These are phyloP conservation scores for Glycine latifolia DNA, from an alignment of 306 rosid genomes.

Conservation along the genomic window DNA sequence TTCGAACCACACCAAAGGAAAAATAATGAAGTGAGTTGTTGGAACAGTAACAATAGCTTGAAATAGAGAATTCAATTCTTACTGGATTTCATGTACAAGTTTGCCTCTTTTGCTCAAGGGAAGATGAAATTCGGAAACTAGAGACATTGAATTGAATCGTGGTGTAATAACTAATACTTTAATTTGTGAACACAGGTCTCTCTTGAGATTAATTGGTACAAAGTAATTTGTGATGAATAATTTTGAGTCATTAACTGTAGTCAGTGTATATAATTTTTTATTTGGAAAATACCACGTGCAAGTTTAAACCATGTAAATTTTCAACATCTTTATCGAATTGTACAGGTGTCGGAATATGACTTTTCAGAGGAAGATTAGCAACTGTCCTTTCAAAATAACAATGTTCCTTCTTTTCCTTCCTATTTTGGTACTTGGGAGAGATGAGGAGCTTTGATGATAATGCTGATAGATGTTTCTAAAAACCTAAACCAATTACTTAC, in stretches of 20 bases:
- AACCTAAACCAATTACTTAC: not conserved
- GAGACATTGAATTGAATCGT: not conserved
- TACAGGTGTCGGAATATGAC: slow-evolving; percentile 13
- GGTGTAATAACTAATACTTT: not conserved
- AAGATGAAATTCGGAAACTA: not conserved
- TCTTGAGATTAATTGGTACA: not conserved
- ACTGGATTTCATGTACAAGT: too few relatives aligned
- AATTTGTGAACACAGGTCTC: not conserved
- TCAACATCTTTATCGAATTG: slow-evolving; percentile 17
- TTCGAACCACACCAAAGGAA: too few relatives aligned
- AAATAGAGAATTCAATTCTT: slow-evolving; percentile 34
- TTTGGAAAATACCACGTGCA: not conserved
- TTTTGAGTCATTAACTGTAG: not conserved
- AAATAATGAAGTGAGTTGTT: slow-evolving; percentile 33
- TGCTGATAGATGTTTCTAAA: not conserved
- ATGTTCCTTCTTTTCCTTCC: not conserved
- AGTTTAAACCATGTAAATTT: not conserved
- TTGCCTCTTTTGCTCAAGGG: slow-evolving; percentile 16
- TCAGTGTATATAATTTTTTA: not conserved
- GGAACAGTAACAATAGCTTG: slow-evolving; percentile 40
- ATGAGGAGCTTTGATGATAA: slow-evolving; percentile 14
- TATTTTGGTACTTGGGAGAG: slow-evolving; percentile 3
- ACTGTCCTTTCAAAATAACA: slow-evolving; percentile 16
- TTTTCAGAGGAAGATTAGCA: slow-evolving; percentile 25
- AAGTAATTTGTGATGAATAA: not conserved